Percentiles rank a stretch among this genome's conserved stretches.
phyloP scores from a whole-genome alignment of 2,329 filamentous ascomycete species.

The Madurella fahalii region DNA sequence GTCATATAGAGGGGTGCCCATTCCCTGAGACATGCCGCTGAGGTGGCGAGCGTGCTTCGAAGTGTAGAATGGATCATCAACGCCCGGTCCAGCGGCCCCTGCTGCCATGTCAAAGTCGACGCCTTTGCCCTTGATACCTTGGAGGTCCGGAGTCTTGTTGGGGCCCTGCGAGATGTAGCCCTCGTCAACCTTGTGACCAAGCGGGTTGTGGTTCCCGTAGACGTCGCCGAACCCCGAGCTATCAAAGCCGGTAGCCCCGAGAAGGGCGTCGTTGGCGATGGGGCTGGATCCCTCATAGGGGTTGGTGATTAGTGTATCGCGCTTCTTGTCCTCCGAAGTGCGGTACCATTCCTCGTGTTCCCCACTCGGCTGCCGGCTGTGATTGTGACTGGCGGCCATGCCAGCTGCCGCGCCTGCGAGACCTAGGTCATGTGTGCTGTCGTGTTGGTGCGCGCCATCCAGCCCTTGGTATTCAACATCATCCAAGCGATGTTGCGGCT shows the following conservation, averaged over 20 bases:
- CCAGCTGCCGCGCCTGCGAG: constrained; percentile 44
- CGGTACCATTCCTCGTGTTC: constrained; percentile 62
- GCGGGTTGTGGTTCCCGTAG: constrained; percentile 53
- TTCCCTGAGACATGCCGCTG: constrained; percentile 88
- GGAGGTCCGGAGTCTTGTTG: constrained; percentile 50
- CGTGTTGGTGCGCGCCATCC: constrained; percentile 30
- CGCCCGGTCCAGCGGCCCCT: constrained; percentile 40
- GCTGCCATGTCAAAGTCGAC: constrained; percentile 48
- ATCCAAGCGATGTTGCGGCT: constrained; percentile 31
- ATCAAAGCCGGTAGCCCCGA: constrained; percentile 32
- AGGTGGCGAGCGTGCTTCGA: constrained; percentile 62
- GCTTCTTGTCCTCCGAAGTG: constrained; percentile 59
- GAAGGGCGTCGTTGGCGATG: constrained; percentile 50
- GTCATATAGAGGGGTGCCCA: constrained; percentile 86
- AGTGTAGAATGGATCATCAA: constrained; percentile 64
- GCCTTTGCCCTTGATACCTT: constrained; percentile 53
- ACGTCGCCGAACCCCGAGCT: constrained; percentile 28
- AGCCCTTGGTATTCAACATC: constrained; percentile 31
- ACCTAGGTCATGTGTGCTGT: constrained; percentile 37
- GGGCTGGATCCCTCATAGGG: constrained; percentile 64
- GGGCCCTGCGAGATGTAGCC: constrained; percentile 81
- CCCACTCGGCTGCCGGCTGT: constrained; percentile 52
- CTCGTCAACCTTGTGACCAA: constrained; percentile 68
- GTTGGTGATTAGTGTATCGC: constrained; percentile 63
- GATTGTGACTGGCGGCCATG: constrained; percentile 44